Conservation (phyloP, 1,284 basidiomycete genomes). For the Ustilago lituana region DNA sequence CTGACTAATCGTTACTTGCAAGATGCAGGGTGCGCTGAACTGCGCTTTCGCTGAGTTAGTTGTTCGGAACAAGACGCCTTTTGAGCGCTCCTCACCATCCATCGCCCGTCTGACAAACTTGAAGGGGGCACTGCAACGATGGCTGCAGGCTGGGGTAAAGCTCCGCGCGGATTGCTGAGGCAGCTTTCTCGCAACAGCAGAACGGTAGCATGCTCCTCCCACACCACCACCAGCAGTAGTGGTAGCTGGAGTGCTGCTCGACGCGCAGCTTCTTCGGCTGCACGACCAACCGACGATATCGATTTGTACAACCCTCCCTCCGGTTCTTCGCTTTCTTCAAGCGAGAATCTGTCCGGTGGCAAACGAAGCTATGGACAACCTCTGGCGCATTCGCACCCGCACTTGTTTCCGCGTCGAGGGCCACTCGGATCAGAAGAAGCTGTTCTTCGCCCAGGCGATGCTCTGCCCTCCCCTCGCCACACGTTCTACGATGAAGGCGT, state of each 20-base stretch:
- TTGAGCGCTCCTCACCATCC: too few relatives aligned
- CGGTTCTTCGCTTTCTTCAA: slow-evolving; percentile 11
- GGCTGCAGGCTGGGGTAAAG: too few relatives aligned
- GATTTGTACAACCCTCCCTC: slow-evolving; percentile 12
- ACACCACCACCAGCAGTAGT: neutral
- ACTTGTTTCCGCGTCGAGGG: slow-evolving; percentile 72
- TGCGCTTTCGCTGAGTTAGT: too few relatives aligned
- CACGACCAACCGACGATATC: slow-evolving; percentile 35
- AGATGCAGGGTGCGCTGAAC: too few relatives aligned
- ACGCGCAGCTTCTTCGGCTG: slow-evolving; percentile 41
- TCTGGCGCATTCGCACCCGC: slow-evolving; percentile 78
- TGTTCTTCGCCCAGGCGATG: slow-evolving; percentile 18
- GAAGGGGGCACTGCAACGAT: too few relatives aligned
- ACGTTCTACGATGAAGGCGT: slow-evolving; percentile 25
- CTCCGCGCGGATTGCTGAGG: too few relatives aligned
- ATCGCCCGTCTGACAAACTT: too few relatives aligned
- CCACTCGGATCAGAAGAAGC: slow-evolving; percentile 45
- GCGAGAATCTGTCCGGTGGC: slow-evolving; percentile 4
- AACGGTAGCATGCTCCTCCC: neutral
- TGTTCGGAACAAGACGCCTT: too few relatives aligned
- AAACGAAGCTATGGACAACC: slow-evolving; percentile 76
- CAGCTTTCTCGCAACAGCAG: slow-evolving; percentile 18
- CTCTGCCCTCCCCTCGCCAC: slow-evolving; percentile 4
- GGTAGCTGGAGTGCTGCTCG: neutral
- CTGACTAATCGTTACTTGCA: too few relatives aligned